phyloP scores from a whole-genome alignment of 129 eudicot genomes.

The sunflower (Helianthus annuus) region DNA sequence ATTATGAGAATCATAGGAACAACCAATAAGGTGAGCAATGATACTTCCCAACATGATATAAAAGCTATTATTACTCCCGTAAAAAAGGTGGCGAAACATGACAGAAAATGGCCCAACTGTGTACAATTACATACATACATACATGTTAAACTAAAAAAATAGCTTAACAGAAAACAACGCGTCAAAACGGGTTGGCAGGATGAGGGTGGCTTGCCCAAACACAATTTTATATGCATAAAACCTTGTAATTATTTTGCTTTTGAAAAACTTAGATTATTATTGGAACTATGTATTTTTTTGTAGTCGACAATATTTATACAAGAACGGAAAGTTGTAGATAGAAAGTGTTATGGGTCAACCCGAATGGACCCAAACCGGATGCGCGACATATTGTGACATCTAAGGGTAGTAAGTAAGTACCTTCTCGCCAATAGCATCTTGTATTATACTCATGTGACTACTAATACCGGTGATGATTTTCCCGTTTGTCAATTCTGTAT shows the following conservation, averaged over 20 bases:
- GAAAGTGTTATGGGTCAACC: not conserved
- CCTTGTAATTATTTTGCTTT: not conserved
- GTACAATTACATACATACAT: not conserved
- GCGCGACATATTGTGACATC: not conserved
- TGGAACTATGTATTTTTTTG: too few species aligned
- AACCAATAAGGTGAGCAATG: constrained; percentile 69
- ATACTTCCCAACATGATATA: constrained; percentile 77
- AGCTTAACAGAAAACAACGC: not conserved
- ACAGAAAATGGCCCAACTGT: constrained; percentile 80
- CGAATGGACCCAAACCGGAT: too few species aligned
- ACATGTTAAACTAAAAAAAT: not conserved
- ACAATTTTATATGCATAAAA: not conserved
- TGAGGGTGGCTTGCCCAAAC: not conserved
- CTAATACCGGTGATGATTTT: constrained; percentile 69
- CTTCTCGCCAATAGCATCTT: constrained; percentile 92
- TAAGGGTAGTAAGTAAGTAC: constrained; percentile 33
- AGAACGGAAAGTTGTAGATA: too few species aligned
- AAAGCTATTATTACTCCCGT: constrained; percentile 76
- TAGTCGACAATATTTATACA: not conserved
- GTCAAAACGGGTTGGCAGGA: not conserved
- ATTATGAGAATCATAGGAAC: constrained; percentile 76
- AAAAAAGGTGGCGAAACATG: constrained; percentile 73
- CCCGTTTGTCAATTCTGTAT: constrained; percentile 69
- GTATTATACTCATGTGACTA: constrained; percentile 76
- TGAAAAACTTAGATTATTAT: too few species aligned